Base-by-base conservation (phyloP, 495 filamentous ascomycete genomes). In the Jackrogersella minutella region DNA sequence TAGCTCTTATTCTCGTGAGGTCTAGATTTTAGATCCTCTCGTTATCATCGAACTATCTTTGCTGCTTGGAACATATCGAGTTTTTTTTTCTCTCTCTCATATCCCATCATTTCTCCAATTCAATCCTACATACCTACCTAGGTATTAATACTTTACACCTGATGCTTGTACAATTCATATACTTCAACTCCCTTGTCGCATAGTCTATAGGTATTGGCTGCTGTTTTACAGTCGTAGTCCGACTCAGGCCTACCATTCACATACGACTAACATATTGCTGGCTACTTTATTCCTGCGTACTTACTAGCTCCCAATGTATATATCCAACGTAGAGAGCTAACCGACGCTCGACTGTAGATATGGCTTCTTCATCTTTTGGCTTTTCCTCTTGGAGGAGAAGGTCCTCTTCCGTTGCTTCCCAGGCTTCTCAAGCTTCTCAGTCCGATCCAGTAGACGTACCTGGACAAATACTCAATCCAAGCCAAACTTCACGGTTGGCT, bases 371-470 rank as follows among this genome's bases (percentile, higher is more conserved):
- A 21, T 53, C 69, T 7, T 74, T 73, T 53, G 73, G 72, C 16
- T 76, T 77, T 60, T 71, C 74, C 47, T 69, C 79, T 7, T 80
- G 78, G 79, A 71, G 76, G 60, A 73, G 71, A 53, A 71, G 75
- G 36, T 74, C 72, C 19, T 68, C 79, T 13, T 78, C 78, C 54
- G 33, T 69, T 10, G 69, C 58, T 54, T n/a, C n/a, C n/a, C n/a
- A n/a, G n/a, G n/a, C n/a, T n/a, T n/a, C n/a, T n/a, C n/a, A n/a
- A n/a, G n/a, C n/a, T n/a, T 80, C 80, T 21, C 64, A 63, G 34
- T 50, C 63, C 31, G 67, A 69, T 47, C 74, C 58, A 46, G 71
- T 76, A 26, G 73, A 70, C 16, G 55, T 70, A 9, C 64, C 69
- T 43, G 55, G 22, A 0, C 39, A 44, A 59, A 58, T 57, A 44